A percentile compares a stretch with the other conserved stretches of the same genome.
Evolutionary conservation across 2,329 filamentous ascomycete species (phyloP).

Genomic region (Blumeria hordei): DNA sequence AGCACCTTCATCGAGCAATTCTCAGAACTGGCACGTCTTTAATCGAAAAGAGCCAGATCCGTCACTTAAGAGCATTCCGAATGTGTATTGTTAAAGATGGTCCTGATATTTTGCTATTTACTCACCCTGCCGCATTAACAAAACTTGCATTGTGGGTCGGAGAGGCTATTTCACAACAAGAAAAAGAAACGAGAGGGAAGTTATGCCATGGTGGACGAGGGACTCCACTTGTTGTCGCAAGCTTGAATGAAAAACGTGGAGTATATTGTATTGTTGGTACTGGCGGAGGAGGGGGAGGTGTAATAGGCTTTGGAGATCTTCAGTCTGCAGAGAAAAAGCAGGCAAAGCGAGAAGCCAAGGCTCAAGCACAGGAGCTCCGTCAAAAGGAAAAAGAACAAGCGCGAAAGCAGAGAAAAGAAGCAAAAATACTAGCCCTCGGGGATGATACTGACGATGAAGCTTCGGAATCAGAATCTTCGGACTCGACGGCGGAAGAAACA

Average conservation of each 20-base stretch:
- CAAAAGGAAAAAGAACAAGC: slow-evolving; percentile 30
- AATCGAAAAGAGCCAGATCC: slow-evolving; percentile 83
- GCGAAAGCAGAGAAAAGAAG: slow-evolving; percentile 35
- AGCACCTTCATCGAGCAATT: slow-evolving; percentile 77
- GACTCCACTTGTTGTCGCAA: slow-evolving; percentile 72
- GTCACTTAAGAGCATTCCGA: slow-evolving; percentile 74
- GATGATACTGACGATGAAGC: slow-evolving; percentile 25
- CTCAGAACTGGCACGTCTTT: slow-evolving; percentile 77
- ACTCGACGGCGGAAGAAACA: slow-evolving; percentile 19
- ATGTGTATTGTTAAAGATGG: slow-evolving; percentile 93
- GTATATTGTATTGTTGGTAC: slow-evolving; percentile 88
- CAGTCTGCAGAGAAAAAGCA: slow-evolving; percentile 38
- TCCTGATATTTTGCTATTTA: slow-evolving; percentile 75
- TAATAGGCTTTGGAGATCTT: slow-evolving; percentile 42
- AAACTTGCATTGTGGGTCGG: slow-evolving; percentile 88
- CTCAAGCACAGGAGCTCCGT: slow-evolving; percentile 34
- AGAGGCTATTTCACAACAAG: slow-evolving; percentile 75
- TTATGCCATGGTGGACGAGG: slow-evolving; percentile 44
- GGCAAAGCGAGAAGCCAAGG: slow-evolving; percentile 37
- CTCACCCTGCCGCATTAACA: slow-evolving; percentile 73
- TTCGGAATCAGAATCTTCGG: slow-evolving; percentile 25
- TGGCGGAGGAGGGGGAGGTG: slow-evolving; percentile 49
- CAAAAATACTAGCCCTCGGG: slow-evolving; percentile 26
- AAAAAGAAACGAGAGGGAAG: slow-evolving; percentile 49
- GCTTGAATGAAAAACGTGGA: slow-evolving; percentile 63